Evolutionary conservation across 2,329 filamentous ascomycete species (phyloP), one percentile per base, ranked within the genome.

Genomic region (Mycogone perniciosa): DNA sequence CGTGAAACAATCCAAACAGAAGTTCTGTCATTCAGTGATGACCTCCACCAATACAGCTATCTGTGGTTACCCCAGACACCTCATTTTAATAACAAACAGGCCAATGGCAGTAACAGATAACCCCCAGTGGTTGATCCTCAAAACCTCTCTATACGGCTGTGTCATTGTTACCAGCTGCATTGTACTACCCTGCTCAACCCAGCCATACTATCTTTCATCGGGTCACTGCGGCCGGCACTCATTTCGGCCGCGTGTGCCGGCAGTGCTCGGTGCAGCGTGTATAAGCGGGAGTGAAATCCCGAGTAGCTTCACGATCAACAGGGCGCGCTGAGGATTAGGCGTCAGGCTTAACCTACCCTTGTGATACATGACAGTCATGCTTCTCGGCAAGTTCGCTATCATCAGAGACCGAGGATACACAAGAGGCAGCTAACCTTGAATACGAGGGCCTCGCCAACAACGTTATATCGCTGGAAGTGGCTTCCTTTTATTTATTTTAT

Each of bases 121-220:
- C 35, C 30, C 9, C 29, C 26, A 31, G 34, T 33, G 11, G 20
- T 31, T 13, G 51, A 53, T 11, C 34, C 47, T 53, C 7, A 41
- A 50, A 45, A 47, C 51, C n/a, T 53, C 51, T 2, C 47, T 41
- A 4, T 56, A 60, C 11, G 62, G 62, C 8, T 64, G 62, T 62
- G 57, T 57, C 7, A 59, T 64, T 0, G 54, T 64, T 4, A 20
- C 45, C 1, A 55, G 57, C 33, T 64, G 62, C 13, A 56, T 60
- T 6, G 38, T 57, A 4, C 51, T 65, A 0, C 50, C 58, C 0
- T 64, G 77, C 67, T 80, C 0, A 70, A 72, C 0, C 67, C 79
- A 0, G 73, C 75, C 0, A 81, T 76, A 0, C 64, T 85, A 8
- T 75, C 79, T 0, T 85, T 82, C 53, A 76, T 84, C 4, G 81